Conservation (phyloP, 179 eudicot genomes). For the Silene coronaria region DNA sequence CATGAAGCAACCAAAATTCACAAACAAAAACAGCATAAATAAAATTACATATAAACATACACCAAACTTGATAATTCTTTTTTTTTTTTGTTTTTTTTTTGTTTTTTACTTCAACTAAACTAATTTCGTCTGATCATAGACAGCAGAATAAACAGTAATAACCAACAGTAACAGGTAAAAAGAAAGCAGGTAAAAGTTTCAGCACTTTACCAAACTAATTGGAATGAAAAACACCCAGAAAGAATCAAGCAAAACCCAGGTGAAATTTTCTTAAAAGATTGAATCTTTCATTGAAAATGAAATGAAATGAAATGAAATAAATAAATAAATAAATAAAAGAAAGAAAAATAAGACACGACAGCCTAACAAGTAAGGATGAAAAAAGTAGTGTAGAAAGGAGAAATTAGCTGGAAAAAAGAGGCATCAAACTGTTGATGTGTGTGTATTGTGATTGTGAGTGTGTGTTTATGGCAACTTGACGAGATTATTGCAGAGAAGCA, state of each 20-base stretch:
- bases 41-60: background rate
- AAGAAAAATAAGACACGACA: background rate
- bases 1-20: background rate
- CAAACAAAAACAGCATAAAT: background rate
- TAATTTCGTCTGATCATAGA: background rate
- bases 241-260: background rate
- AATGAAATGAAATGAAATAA: too few relatives aligned
- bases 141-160: background rate
- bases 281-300: too few relatives aligned
- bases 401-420: slow-evolving; percentile 25
- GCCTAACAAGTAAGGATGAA: too few relatives aligned
- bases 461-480: slow-evolving; percentile 23
- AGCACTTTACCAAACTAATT: background rate
- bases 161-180: background rate
- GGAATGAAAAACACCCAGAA: background rate
- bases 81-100: too few relatives aligned
- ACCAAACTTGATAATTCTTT: background rate
- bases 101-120: too few relatives aligned
- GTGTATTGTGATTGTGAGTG: background rate
- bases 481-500: slow-evolving; percentile 28
- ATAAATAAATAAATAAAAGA: background rate
- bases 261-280: background rate
- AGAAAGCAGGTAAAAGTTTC: background rate
- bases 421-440: background rate
- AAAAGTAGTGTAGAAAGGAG: background rate